Evolutionary conservation across 176 grass and related monocot species (phyloP).

Genomic region (Poa annua): DNA sequence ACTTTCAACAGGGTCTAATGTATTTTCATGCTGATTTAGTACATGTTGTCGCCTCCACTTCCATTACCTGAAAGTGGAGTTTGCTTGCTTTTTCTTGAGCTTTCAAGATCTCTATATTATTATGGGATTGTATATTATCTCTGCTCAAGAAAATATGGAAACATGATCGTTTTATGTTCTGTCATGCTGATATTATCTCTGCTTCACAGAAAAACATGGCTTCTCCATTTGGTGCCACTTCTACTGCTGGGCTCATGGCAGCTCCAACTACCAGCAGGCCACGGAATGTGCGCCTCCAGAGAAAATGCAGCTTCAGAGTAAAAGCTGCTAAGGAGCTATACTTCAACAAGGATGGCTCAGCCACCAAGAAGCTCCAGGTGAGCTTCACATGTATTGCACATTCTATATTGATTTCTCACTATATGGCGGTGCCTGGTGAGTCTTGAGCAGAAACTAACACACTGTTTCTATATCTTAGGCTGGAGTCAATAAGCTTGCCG

Average conservation of each 20-base stretch:
- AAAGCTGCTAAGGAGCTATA: conserved; percentile 89
- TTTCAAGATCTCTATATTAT: not conserved
- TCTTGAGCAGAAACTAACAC: not conserved
- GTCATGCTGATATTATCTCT: conserved; percentile 5
- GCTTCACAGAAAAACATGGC: conserved; percentile 59
- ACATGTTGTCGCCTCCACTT: not conserved
- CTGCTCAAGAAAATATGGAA: no score
- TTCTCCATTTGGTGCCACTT: conserved; percentile 70
- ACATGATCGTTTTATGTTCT: no score
- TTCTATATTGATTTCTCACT: not conserved
- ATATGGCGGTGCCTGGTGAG: not conserved
- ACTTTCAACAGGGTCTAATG: not conserved
- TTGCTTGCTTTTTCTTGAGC: not conserved
- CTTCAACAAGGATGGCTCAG: conserved; percentile 98
- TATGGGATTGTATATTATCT: not conserved
- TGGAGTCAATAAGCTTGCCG: conserved; percentile 90
- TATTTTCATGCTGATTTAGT: not conserved
- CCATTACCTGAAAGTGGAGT: conserved; percentile 10
- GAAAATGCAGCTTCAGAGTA: conserved; percentile 59
- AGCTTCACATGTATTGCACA: not conserved
- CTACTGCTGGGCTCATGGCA: conserved; percentile 73
- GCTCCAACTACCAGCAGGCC: conserved; percentile 49
- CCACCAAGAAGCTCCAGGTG: conserved; percentile 90
- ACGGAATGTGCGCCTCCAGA: conserved; percentile 48
- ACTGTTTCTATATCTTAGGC: conserved; percentile 42